Evolutionary conservation across 1,139 yeast species (phyloP).

Genomic region (Saccharomycopsis phalli): DNA sequence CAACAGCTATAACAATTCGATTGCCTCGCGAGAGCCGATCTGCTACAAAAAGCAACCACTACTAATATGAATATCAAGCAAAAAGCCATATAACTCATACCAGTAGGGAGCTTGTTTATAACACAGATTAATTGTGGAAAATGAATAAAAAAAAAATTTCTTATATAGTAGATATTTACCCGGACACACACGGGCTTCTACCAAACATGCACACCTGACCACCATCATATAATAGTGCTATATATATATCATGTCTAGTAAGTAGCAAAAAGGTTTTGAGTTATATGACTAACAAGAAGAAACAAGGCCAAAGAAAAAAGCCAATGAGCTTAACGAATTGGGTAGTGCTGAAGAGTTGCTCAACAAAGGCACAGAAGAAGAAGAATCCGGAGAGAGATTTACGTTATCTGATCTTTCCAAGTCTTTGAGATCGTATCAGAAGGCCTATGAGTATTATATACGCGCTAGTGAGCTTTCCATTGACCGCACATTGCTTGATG

Average conservation of each 20-base stretch:
- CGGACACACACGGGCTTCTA: no score
- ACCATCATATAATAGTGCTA: no score
- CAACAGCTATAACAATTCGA: slow-evolving; percentile 10
- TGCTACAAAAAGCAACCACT: neutral
- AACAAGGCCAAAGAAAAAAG: slow-evolving; percentile 12
- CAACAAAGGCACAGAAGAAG: slow-evolving; percentile 41
- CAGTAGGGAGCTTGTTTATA: slow-evolving; percentile 7
- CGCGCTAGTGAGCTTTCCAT: slow-evolving; percentile 29
- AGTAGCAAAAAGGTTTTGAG: neutral
- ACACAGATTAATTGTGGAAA: slow-evolving; percentile 17
- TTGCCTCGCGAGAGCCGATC: slow-evolving; percentile 46
- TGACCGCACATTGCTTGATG: slow-evolving; percentile 19
- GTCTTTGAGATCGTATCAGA: slow-evolving; percentile 42
- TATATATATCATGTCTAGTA: no score
- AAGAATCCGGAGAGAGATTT: slow-evolving; percentile 55
- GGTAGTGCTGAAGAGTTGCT: slow-evolving; percentile 35
- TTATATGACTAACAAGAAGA: neutral
- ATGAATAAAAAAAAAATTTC: slow-evolving; percentile 3
- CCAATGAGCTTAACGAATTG: slow-evolving; percentile 13
- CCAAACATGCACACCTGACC: no score
- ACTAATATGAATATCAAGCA: neutral
- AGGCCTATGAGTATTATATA: slow-evolving; percentile 34
- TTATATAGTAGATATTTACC: slow-evolving; percentile 1
- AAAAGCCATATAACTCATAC: slow-evolving; percentile 1
- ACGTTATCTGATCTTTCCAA: slow-evolving; percentile 44